These are phyloP conservation scores for Hanseniaspora osmophila DNA, from an alignment of 805 yeast genomes.

Conservation along the genomic window DNA sequence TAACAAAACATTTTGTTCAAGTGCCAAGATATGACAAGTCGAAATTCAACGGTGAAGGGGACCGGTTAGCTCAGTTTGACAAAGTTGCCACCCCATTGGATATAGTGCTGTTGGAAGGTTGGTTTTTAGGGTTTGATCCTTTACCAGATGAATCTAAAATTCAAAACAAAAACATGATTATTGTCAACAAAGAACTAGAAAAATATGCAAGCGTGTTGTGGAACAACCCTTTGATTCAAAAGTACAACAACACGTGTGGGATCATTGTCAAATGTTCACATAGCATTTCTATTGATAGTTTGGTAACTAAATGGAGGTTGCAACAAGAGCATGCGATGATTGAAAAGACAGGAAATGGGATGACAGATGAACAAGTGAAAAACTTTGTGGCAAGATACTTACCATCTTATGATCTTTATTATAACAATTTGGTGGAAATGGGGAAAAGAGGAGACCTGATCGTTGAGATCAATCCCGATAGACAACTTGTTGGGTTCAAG, in stretches of 20 bases:
- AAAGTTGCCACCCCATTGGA: constrained; percentile 31
- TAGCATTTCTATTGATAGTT: constrained; percentile 28
- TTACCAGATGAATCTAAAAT: constrained; percentile 18
- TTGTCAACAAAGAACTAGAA: constrained; percentile 39
- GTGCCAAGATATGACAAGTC: constrained; percentile 68
- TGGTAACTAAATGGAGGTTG: constrained; percentile 66
- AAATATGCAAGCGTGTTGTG: constrained; percentile 32
- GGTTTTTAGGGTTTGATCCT: constrained; percentile 74
- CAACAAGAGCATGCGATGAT: constrained; percentile 33
- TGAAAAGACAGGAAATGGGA: constrained; percentile 46
- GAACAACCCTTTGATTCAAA: constrained; percentile 38
- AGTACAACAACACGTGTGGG: constrained; percentile 26
- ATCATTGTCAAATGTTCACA: constrained; percentile 42
- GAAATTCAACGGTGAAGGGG: constrained; percentile 60
- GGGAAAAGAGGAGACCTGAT: constrained; percentile 21
- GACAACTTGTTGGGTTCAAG: constrained; percentile 9
- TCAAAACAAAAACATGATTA: constrained; percentile 18
- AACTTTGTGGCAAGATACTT: constrained; percentile 69
- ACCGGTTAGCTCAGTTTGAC: constrained; percentile 31
- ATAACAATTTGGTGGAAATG: constrained; percentile 25
- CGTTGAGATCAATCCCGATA: constrained; percentile 16
- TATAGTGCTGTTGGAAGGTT: constrained; percentile 75
- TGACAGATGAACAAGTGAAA: constrained; percentile 60
- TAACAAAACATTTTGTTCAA: constrained; percentile 16
- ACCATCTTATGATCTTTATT: constrained; percentile 72